These are phyloP conservation scores for Gleditsia sinensis DNA, from an alignment of 306 rosid genomes.

Conservation along the genomic window DNA sequence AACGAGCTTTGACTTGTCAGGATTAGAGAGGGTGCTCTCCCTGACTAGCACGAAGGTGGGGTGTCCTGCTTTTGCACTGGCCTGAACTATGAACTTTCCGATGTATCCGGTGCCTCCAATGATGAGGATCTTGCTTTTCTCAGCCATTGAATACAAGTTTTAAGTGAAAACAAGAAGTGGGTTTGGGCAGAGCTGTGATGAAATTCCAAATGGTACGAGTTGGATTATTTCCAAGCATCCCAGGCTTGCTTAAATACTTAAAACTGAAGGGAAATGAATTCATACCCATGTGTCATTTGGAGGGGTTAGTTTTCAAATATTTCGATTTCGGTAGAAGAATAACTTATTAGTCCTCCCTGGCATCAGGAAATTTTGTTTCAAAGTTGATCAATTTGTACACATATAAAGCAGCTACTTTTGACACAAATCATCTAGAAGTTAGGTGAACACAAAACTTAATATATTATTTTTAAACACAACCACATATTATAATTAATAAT, in stretches of 20 bases:
- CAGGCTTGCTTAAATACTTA: not conserved
- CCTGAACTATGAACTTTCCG: slow-evolving; percentile 45
- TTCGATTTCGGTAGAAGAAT: not conserved
- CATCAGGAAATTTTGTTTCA: not conserved
- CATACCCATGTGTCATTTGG: too few relatives aligned
- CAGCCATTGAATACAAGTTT: slow-evolving; percentile 33
- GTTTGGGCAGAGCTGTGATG: not conserved
- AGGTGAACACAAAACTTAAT: not conserved
- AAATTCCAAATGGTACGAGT: not conserved
- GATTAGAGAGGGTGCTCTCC: slow-evolving; percentile 36
- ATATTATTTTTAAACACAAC: too few relatives aligned
- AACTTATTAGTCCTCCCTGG: not conserved
- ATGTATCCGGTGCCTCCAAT: slow-evolving; percentile 44
- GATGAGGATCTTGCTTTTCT: slow-evolving; percentile 39
- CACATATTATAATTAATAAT: too few relatives aligned
- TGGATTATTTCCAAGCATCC: not conserved
- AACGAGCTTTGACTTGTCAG: slow-evolving; percentile 41
- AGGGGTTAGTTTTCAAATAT: too few relatives aligned
- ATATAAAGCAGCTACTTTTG: not conserved
- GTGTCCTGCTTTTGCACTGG: slow-evolving; percentile 43
- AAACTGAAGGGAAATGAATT: too few relatives aligned
- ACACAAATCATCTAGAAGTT: not conserved
- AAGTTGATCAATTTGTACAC: too few relatives aligned
- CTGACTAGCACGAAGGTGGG: slow-evolving; percentile 47
- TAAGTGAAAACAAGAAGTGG: not conserved